Evolutionary conservation across 106 monocot species (phyloP).

Genomic region (Dendrobium nobile): DNA sequence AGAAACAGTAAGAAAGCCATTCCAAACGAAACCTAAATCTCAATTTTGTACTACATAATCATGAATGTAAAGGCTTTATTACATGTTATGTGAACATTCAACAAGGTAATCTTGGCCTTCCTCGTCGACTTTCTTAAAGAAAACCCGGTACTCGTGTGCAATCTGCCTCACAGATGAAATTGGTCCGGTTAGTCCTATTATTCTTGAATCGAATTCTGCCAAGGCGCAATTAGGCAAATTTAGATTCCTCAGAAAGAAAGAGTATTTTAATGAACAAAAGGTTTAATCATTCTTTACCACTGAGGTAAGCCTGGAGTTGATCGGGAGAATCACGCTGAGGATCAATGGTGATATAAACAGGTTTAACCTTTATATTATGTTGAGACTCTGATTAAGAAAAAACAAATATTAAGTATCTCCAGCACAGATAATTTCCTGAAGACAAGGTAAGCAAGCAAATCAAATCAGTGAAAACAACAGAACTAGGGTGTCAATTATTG

Average conservation of each 20-base stretch:
- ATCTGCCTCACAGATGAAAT: conserved; percentile 64
- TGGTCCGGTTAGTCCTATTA: conserved; percentile 77
- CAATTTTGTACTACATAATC: neutral
- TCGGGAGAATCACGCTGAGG: conserved; percentile 80
- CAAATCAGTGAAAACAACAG: no score
- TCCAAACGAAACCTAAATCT: neutral
- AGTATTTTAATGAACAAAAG: neutral
- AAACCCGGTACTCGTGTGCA: conserved; percentile 88
- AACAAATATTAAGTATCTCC: neutral
- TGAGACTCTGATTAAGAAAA: conserved; percentile 35
- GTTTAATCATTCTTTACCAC: conserved; percentile 34
- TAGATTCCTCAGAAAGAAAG: neutral
- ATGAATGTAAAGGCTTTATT: conserved; percentile 8
- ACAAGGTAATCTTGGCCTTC: conserved; percentile 90
- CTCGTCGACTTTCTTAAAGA: conserved; percentile 85
- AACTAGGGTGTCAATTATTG: neutral
- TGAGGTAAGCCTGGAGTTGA: conserved; percentile 77
- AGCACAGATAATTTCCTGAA: neutral
- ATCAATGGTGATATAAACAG: conserved; percentile 84
- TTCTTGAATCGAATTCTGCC: conserved; percentile 89
- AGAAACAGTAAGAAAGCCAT: no score
- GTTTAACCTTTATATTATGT: conserved; percentile 62
- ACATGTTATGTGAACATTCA: conserved; percentile 90
- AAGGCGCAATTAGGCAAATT: conserved; percentile 3
- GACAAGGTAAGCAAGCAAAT: no score